Conservation (phyloP, 768 basidiomycete species). For the Lactarius sp. region DNA sequence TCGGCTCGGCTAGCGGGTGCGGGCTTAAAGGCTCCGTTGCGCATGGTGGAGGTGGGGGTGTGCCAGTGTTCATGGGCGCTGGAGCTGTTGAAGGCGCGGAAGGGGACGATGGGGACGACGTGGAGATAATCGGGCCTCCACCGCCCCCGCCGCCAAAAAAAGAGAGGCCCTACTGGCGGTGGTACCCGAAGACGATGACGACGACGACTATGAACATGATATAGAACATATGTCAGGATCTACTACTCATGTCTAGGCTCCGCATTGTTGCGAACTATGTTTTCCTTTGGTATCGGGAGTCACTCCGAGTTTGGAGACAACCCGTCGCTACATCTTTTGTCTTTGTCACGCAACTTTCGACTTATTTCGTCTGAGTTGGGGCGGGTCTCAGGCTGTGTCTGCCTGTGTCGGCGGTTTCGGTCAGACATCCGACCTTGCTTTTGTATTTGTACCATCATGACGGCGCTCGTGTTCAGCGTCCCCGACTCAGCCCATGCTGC, state of each 20-base stretch:
- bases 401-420: too few relatives aligned
- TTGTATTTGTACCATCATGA: conserved; percentile 1
- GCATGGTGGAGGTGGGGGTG: conserved; percentile 67
- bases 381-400: too few relatives aligned
- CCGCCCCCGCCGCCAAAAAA: background rate
- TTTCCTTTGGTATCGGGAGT: background rate
- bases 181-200: conserved; percentile 10
- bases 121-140: background rate
- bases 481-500: background rate
- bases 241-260: background rate
- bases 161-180: background rate
- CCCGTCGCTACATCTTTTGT: background rate
- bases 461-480: background rate
- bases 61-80: conserved; percentile 60
- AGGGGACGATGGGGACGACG: conserved; percentile 19
- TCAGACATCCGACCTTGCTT: too few relatives aligned
- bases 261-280: background rate
- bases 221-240: background rate
- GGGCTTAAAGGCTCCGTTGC: conserved; percentile 51
- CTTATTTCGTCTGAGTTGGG: too few relatives aligned
- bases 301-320: too few relatives aligned
- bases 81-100: conserved; percentile 32
- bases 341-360: background rate
- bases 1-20: too few relatives aligned
- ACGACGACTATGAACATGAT: too few relatives aligned